Evolutionary conservation across 2,329 filamentous ascomycete genomes (phyloP).

Genomic region (Shiraia sp.): DNA sequence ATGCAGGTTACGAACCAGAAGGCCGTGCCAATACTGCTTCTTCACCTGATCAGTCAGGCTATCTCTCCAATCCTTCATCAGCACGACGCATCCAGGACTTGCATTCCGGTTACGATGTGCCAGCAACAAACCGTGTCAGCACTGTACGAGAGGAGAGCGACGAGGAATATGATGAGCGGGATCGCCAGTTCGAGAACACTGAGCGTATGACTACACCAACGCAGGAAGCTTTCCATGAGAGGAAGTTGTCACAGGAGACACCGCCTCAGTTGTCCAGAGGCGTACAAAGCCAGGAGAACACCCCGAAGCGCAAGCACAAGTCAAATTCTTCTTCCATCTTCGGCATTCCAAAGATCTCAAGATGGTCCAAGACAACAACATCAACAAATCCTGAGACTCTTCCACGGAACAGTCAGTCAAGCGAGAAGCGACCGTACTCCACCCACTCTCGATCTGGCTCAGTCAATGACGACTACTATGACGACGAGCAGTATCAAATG

Average conservation of each 20-base stretch:
- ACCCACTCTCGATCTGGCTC: conserved; percentile 77
- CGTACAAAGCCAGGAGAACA: conserved; percentile 76
- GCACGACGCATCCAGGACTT: conserved; percentile 50
- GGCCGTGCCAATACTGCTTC: conserved; percentile 76
- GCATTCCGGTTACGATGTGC: conserved; percentile 57
- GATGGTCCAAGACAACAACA: conserved; percentile 95
- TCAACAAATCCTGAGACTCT: conserved; percentile 83
- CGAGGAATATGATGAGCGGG: conserved; percentile 70
- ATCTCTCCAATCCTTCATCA: conserved; percentile 64
- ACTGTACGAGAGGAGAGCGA: conserved; percentile 83
- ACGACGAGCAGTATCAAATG: conserved; percentile 58
- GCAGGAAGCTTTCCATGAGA: conserved; percentile 52
- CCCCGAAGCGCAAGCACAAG: conserved; percentile 84
- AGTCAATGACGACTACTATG: conserved; percentile 65
- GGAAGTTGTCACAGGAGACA: conserved; percentile 44
- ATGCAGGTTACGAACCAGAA: conserved; percentile 79
- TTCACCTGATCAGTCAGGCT: conserved; percentile 75
- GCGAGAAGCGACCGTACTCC: conserved; percentile 64
- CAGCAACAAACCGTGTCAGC: conserved; percentile 78
- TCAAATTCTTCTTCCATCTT: conserved; percentile 80
- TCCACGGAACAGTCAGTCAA: conserved; percentile 62
- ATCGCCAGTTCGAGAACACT: conserved; percentile 62
- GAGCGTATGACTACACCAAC: conserved; percentile 66
- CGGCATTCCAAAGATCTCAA: conserved; percentile 79
- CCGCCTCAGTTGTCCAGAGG: conserved; percentile 57